These are phyloP conservation scores for Prunus yedoensis DNA, from an alignment of 331 rosid species.

Conservation along the genomic window DNA sequence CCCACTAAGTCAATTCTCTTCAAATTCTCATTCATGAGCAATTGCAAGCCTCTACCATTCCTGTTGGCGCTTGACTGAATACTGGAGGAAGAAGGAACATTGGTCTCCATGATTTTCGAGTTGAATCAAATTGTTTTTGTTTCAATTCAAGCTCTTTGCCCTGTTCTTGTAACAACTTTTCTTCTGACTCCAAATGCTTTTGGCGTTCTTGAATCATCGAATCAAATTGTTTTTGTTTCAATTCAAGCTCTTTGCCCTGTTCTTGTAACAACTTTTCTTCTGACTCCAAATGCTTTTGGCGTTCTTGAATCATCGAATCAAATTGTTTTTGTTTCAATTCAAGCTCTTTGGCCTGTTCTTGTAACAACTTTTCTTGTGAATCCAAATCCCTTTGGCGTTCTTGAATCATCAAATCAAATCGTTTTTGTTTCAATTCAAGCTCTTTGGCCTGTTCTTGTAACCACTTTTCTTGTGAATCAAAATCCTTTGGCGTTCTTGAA, in stretches of 20 bases:
- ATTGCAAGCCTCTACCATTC: too few relatives aligned
- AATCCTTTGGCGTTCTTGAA: background rate
- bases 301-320: background rate
- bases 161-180: too few relatives aligned
- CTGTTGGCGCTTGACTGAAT: background rate
- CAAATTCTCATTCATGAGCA: constrained; percentile 2
- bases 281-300: background rate
- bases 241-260: background rate
- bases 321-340: constrained; percentile 9
- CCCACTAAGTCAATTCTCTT: background rate
- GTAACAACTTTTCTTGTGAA: background rate
- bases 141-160: too few relatives aligned
- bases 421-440: constrained; percentile 18
- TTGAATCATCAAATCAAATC: constrained; percentile 2
- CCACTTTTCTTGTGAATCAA: background rate
- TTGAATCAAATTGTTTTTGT: background rate
- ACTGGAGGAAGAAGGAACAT: background rate
- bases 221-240: constrained; percentile 15
- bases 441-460: background rate
- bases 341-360: background rate
- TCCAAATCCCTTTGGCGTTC: background rate
- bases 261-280: background rate
- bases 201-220: background rate
- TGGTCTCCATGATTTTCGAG: constrained; percentile 8
- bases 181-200: too few relatives aligned